Evolutionary conservation across 768 basidiomycete species (phyloP).

Genomic region (Rhodosporidiobolus odoratus): DNA sequence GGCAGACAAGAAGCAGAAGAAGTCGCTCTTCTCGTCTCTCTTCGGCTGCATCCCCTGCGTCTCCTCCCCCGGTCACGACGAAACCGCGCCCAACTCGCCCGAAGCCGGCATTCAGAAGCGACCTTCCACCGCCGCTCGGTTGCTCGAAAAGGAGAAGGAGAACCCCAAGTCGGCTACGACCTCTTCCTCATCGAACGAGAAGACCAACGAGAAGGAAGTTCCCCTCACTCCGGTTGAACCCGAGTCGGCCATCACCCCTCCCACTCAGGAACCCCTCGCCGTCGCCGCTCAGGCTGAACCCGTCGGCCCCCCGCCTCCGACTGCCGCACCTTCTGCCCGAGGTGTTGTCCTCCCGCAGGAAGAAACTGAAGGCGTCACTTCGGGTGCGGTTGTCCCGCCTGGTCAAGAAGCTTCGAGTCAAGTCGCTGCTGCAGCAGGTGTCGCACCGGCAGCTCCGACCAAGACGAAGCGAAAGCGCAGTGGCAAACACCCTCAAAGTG

Average conservation of each 20-base stretch:
- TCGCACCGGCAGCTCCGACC: constrained; percentile 49
- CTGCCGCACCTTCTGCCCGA: constrained; percentile 24
- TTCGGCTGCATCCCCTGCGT: constrained; percentile 32
- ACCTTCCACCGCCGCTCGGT: constrained; percentile 1
- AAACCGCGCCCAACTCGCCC: not conserved
- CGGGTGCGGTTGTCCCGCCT: constrained; percentile 86
- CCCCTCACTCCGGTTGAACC: not conserved
- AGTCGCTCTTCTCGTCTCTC: constrained; percentile 15
- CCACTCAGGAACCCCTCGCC: constrained; percentile 9
- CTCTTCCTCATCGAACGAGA: not conserved
- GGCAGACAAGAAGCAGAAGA: too few relatives aligned
- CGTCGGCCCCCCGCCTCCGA: constrained; percentile 18
- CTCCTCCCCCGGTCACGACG: constrained; percentile 17
- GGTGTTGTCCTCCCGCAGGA: constrained; percentile 54
- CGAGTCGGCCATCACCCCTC: constrained; percentile 8
- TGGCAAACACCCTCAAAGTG: constrained; percentile 56
- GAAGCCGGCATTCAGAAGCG: not conserved
- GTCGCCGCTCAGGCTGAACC: constrained; percentile 10
- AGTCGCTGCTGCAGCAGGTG: constrained; percentile 34
- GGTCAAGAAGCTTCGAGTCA: constrained; percentile 55
- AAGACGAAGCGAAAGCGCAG: constrained; percentile 61
- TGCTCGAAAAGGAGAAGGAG: constrained; percentile 5
- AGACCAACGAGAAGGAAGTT: not conserved
- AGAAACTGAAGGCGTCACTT: constrained; percentile 74
- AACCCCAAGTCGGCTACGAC: not conserved